Base-by-base conservation (phyloP, 2,329 filamentous ascomycete species). In the Epichloe gansuensis region DNA sequence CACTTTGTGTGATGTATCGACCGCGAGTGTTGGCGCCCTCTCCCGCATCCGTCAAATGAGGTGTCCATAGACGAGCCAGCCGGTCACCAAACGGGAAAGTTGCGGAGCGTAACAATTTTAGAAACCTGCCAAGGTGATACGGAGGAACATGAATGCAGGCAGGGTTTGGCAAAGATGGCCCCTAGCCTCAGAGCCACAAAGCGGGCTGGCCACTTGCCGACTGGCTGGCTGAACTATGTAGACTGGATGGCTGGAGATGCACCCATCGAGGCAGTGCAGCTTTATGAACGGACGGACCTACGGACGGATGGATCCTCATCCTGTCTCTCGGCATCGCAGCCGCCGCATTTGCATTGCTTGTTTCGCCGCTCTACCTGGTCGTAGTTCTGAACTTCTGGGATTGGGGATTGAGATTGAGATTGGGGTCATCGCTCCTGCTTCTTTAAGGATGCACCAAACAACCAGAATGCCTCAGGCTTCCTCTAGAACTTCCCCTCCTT, bases 161-260 rank as follows among this genome's bases (percentile, higher is more conserved):
- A 46, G 49, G 42, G 48, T 43, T 43, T 23, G 48, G 48, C 48
- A n/a, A n/a, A 25, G 25, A 43, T 15, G 48, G 48, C 17, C 17
- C 17, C 17, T 21, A 21, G 4, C 46, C 46, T 21, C 28, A 48
- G 38, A 23, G 38, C 38, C 39, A 50, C 48, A 28, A 38, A 25
- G 48, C 28, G 41, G 42, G 42, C 48, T 38, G 48, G 48, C 48
- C 48, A 50, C 41, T 25, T 52, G 50, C 50, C 50, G 50, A 51
- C 17, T 21, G 17, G 17, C 17, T 21, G 17, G 17, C 17, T 21
- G 17, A 21, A 21, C 17, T 21, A 21, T 21, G 17, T 21, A 21
- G 17, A 21, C 17, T 21, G 17, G 17, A 31, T 51, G 49, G 49
- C 49, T 43, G 15, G 35, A n/a, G 23, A 41, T 5, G 31, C 17